Base-by-base conservation (phyloP, 345 rosid species). In the Hibiscus mutabilis region DNA sequence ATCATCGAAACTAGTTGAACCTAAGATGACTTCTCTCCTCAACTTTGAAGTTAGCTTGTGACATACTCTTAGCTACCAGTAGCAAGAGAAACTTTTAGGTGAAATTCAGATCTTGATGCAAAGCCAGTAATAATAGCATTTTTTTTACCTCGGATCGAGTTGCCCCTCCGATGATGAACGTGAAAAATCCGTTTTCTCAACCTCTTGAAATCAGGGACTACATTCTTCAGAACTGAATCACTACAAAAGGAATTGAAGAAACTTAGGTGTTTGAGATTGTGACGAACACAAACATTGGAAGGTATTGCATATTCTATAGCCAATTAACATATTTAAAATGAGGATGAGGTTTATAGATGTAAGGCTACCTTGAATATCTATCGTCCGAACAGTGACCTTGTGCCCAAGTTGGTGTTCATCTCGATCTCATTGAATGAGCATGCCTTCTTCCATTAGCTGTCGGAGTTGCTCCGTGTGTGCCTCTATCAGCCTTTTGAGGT, bases 121-220 rank as follows among this genome's bases (percentile, higher is more conserved):
- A 74, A 65, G 55, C 15, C 13, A n/a, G 72, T 58, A 22, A 66
- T 58, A 59, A 61, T 58, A 68, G 14, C 65, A 18, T 60, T 58
- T 73, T 51, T 81, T 49, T 80, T 78, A 91, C 97, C 98, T 94
- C 97, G 24, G 97, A 94, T 72, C 95, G 84, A 76, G 98, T 94
- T 71, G 97, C 98, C 52, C 96, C 98, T 13, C 98, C 98, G 64
- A 94, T 82, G 66, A 94, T 86, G 75, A 89, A 94, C 37, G 91
- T 79, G 79, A 94, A 94, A 94, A 66, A 94, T 81, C 60, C 97
- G 95, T 77, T 86, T 86, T 57, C 97, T 97, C 88, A 94, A 81
- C 78, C 83, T 91, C 82, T 80, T 87, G 46, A 84, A 74, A 76
- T 91, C 98, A 52, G 66, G 10, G 24, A 83, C 42, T 24, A 84